Evolutionary conservation across 2,329 filamentous ascomycete genomes (phyloP).

Genomic region (Sclerotinia borealis): DNA sequence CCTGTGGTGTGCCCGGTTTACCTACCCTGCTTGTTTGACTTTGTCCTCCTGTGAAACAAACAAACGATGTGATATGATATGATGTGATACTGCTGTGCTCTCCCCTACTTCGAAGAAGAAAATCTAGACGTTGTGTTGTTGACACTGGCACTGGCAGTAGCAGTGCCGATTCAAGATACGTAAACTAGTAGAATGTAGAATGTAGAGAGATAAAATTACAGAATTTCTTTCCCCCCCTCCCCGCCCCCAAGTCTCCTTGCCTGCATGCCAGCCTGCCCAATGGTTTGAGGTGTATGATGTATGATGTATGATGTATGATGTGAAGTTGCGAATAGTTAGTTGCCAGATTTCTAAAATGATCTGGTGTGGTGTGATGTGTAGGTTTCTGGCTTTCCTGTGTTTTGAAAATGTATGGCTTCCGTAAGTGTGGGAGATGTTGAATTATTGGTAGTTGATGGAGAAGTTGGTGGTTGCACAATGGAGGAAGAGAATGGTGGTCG

Average conservation of each 20-base stretch:
- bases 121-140: not conserved
- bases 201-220: slow-evolving; percentile 8
- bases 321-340: too few relatives aligned
- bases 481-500: not conserved
- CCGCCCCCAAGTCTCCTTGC: slow-evolving; percentile 1
- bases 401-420: not conserved
- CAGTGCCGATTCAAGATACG: not conserved
- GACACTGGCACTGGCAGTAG: not conserved
- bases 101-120: not conserved
- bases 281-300: slow-evolving; percentile 2
- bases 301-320: not conserved
- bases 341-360: not conserved
- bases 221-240: not conserved
- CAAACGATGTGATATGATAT: not conserved
- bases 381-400: not conserved
- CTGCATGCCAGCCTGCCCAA: slow-evolving; percentile 1
- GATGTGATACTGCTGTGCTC: too few relatives aligned
- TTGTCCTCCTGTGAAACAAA: not conserved
- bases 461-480: not conserved
- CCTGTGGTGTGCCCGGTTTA: too few relatives aligned
- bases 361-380: not conserved
- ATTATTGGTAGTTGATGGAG: not conserved
- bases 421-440: not conserved
- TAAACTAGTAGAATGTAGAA: not conserved
- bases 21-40: not conserved